Percentiles rank a stretch among this genome's conserved stretches.
Conservation (phyloP, 495 filamentous ascomycete species). For the Xylaria flabelliformis region DNA sequence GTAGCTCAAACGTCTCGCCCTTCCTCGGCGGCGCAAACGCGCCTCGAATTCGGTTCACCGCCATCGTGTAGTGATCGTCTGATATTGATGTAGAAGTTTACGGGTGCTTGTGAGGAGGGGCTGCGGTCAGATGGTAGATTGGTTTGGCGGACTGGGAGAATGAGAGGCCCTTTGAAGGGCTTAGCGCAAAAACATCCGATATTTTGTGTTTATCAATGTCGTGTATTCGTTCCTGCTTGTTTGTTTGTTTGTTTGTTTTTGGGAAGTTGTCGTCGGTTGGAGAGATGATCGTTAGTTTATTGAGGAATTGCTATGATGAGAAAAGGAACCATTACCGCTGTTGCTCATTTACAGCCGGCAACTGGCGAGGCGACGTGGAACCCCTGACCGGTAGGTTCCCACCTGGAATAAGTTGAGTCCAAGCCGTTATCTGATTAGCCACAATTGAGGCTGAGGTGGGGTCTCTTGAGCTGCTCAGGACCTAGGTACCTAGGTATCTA, state of each 20-base stretch:
- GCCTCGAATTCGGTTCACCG: conserved; percentile 93
- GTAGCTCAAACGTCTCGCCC: conserved; percentile 97
- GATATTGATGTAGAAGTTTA: neutral
- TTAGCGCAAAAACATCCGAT: conserved; percentile 30
- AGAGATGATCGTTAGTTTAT: neutral
- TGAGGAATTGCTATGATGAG: neutral
- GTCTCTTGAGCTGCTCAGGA: neutral
- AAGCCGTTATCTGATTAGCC: conserved; percentile 18
- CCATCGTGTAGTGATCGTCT: conserved; percentile 60
- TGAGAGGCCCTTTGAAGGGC: conserved; percentile 37
- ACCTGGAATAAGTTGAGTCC: neutral
- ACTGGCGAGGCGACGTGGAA: conserved; percentile 19
- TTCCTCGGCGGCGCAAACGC: conserved; percentile 91
- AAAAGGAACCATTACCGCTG: neutral
- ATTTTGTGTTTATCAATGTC: neutral
- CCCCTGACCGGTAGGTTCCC: neutral
- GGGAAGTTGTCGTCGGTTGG: neutral
- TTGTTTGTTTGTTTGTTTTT: neutral
- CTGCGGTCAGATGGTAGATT: neutral
- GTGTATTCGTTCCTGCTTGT: neutral
- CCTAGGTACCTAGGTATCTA: neutral
- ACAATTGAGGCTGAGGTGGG: conserved; percentile 24
- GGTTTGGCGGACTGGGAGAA: conserved; percentile 18
- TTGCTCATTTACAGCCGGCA: conserved; percentile 1
- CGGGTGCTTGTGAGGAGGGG: conserved; percentile 7